phyloP scores from a whole-genome alignment of 164 flowering plant genomes.

The Macadamia integrifolia region DNA sequence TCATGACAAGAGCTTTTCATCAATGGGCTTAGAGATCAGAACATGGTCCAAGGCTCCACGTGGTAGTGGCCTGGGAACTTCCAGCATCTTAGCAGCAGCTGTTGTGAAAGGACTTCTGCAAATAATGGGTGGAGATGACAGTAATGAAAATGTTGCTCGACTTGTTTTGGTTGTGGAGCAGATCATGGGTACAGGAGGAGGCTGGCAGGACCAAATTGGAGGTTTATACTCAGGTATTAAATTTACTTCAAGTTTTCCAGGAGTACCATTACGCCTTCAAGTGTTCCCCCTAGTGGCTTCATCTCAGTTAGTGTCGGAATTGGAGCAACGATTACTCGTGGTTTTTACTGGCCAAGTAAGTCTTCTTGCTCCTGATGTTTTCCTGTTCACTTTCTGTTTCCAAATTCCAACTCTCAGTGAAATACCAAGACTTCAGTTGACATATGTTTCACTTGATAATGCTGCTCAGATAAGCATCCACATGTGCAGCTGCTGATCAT shows the following conservation, averaged over 20 bases:
- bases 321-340: constrained; percentile 77
- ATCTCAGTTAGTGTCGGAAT: constrained; percentile 52
- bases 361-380: background rate
- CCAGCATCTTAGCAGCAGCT: constrained; percentile 96
- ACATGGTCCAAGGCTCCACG: constrained; percentile 99
- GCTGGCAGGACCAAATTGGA: constrained; percentile 99
- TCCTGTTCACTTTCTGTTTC: background rate
- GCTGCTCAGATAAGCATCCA: too few relatives aligned
- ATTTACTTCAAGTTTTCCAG: constrained; percentile 87
- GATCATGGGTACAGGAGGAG: constrained; percentile 99
- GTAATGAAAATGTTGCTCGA: constrained; percentile 88
- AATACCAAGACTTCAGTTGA: too few relatives aligned
- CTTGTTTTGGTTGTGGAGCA: constrained; percentile 91
- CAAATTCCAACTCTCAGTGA: background rate
- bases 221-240: constrained; percentile 95
- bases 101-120: constrained; percentile 91
- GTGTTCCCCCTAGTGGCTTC: constrained; percentile 79
- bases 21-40: constrained; percentile 50
- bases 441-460: background rate
- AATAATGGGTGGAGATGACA: constrained; percentile 65
- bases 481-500: too few relatives aligned
- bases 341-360: constrained; percentile 97
- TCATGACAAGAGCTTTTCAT: constrained; percentile 35
- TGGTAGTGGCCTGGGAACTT: constrained; percentile 97
- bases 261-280: constrained; percentile 83